These are phyloP conservation scores for Lasiosphaeria miniovina DNA, from an alignment of 495 filamentous ascomycete genomes.

Conservation along the genomic window DNA sequence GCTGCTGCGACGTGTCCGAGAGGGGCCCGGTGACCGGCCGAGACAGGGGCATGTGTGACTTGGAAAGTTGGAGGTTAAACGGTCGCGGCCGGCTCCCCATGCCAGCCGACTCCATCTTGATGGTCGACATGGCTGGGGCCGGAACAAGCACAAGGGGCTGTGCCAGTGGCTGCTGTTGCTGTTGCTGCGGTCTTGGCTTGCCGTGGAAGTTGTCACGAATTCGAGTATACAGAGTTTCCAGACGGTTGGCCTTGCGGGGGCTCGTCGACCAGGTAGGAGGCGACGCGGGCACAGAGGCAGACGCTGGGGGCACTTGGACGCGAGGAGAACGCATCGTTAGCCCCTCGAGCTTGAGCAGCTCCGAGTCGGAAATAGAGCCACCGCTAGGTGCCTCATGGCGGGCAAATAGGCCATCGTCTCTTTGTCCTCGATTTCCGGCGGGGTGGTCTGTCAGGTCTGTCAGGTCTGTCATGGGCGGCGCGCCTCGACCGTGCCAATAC, in stretches of 20 bases:
- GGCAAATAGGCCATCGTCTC: neutral
- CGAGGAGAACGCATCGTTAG: constrained; percentile 42
- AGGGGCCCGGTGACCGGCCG: constrained; percentile 35
- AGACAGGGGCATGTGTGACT: constrained; percentile 28
- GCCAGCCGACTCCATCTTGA: constrained; percentile 17
- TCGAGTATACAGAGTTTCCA: constrained; percentile 26
- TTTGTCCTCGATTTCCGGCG: constrained; percentile 3
- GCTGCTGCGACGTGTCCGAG: constrained; percentile 19
- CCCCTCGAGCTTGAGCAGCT: constrained; percentile 45
- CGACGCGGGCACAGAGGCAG: constrained; percentile 29
- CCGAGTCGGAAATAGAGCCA: constrained; percentile 47
- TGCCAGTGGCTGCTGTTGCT: neutral
- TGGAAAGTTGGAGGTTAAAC: constrained; percentile 15
- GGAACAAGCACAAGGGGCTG: neutral
- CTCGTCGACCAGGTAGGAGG: constrained; percentile 22
- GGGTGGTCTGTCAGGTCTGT: neutral
- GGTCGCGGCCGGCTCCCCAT: constrained; percentile 11
- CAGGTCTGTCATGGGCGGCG: neutral
- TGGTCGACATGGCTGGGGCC: constrained; percentile 20
- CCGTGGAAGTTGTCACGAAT: constrained; percentile 30
- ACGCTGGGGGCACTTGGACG: constrained; percentile 22
- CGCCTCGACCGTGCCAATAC: constrained; percentile 6
- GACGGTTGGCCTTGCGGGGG: constrained; percentile 26
- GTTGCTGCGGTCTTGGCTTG: constrained; percentile 16
- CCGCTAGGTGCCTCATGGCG: constrained; percentile 18